Evolutionary conservation across 73 alveolate genomes (phyloP).

Genomic region (Paraurostyla sp.): DNA sequence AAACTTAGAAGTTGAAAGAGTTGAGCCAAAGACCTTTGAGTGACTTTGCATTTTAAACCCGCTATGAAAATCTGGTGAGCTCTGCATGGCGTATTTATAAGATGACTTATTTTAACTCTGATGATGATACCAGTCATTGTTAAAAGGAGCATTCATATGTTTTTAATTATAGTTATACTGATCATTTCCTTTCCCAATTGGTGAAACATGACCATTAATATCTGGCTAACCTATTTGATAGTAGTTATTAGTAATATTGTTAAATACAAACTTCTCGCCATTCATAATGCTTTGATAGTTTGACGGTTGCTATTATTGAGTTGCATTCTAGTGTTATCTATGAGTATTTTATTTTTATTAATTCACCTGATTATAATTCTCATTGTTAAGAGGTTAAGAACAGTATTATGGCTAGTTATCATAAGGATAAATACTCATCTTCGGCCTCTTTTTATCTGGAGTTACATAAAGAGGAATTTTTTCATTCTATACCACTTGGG

Average conservation of each 20-base stretch:
- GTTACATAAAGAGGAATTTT: background rate
- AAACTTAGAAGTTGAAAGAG: conserved; percentile 37
- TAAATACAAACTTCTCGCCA: conserved; percentile 58
- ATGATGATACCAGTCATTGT: too few relatives aligned
- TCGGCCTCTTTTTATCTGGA: conserved; percentile 23
- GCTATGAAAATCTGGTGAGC: conserved; percentile 31
- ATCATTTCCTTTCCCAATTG: background rate
- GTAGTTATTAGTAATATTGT: conserved; percentile 51
- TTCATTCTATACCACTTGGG: too few relatives aligned
- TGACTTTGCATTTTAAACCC: conserved; percentile 42
- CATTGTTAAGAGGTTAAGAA: background rate
- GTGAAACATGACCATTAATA: conserved; percentile 6
- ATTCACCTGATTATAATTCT: background rate
- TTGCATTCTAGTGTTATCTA: too few relatives aligned
- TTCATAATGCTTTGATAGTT: conserved; percentile 12
- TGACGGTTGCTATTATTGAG: too few relatives aligned
- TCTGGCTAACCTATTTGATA: conserved; percentile 21
- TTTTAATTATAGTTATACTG: background rate
- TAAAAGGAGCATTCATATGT: background rate
- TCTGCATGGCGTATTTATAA: background rate
- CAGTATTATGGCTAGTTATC: background rate
- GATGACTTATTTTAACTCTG: background rate
- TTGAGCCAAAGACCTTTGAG: background rate
- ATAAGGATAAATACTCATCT: background rate
- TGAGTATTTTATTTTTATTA: background rate